phyloP scores from a whole-genome alignment of 148 eudicot genomes.

The Nepenthes gracilis region DNA sequence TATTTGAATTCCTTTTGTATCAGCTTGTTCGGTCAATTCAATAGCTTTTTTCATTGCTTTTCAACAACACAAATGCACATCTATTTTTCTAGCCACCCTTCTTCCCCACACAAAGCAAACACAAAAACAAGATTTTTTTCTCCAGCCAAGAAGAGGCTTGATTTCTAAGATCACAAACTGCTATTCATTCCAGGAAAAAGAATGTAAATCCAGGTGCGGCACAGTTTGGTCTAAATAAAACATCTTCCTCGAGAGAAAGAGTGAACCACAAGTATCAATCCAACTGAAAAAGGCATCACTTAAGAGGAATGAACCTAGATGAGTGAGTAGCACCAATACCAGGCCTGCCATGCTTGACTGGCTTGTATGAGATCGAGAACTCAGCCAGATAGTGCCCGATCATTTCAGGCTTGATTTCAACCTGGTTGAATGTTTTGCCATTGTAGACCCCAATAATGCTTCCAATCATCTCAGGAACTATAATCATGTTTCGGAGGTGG shows the following conservation, averaged over 20 bases:
- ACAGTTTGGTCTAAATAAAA: neutral
- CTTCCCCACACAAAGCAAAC: no score
- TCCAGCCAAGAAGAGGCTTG: no score
- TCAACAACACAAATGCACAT: no score
- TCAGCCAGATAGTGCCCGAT: conserved; percentile 73
- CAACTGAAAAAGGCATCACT: conserved; percentile 16
- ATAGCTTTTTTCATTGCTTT: no score
- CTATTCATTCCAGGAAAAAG: no score
- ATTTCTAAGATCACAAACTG: no score
- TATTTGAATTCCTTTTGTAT: no score
- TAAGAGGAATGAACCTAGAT: conserved; percentile 76
- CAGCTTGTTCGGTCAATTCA: no score
- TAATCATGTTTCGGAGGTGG: conserved; percentile 65
- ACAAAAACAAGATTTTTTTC: no score
- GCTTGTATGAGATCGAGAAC: conserved; percentile 78
- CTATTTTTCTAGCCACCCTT: no score
- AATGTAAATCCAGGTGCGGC: no score
- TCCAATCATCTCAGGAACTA: conserved; percentile 69
- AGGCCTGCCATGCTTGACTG: conserved; percentile 78
- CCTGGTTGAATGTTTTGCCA: conserved; percentile 62
- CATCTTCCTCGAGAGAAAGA: neutral
- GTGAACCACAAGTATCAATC: neutral
- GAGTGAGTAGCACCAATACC: conserved; percentile 91
- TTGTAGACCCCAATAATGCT: conserved; percentile 69
- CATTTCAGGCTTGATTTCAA: conserved; percentile 75